Base-by-base conservation (phyloP, 1,284 basidiomycete species). In the Ustilago lituana region DNA sequence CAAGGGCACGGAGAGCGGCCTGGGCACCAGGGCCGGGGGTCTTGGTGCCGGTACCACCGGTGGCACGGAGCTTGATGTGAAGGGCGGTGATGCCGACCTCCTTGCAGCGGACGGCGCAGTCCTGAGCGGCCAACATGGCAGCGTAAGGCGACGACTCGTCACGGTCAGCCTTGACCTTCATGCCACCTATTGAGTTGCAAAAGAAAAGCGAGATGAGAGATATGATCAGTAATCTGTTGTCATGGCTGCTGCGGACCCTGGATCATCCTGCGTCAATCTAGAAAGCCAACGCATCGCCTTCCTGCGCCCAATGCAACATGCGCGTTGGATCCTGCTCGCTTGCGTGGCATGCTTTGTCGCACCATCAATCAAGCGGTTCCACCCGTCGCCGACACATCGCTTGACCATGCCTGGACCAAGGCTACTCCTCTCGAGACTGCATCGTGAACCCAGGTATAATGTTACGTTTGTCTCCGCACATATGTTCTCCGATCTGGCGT, bases 111-210 rank as follows among this genome's bases (percentile, higher is more conserved):
- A 87, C 85, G 68, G 95, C 94, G 77, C 94, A 93, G 83, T 98
- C 95, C 87, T 98, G 95, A 54, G 95, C 95, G 70, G 95, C 95
- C 85, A 98, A 88, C 95, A 98, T 98, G 83, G 96, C 96, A 71
- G 95, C 96, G 86, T 98, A 98, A 23, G 95, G 93, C 36, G 95
- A 98, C 48, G 94, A 98, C 87, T 98, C 95, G 86, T 98, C 95
- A 86, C 96, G 92, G 86, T 98, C 95, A 36, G 95, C 96, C 88
- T 98, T 98, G 87, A 98, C 95, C 87, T 98, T 98, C 96, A 98
- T 98, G 74, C 95, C 95, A 83, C 92, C 91, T 91, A 66, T 49
- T 7, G 27, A 10, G 32, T 10, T 12, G 17, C 11, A 51, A 37
- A 22, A 17, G 17, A 23, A 24, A 20, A 37, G 33, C 10, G 44